Conservation (phyloP, 2,329 filamentous ascomycete genomes). For the Xylariaceae sp. region DNA sequence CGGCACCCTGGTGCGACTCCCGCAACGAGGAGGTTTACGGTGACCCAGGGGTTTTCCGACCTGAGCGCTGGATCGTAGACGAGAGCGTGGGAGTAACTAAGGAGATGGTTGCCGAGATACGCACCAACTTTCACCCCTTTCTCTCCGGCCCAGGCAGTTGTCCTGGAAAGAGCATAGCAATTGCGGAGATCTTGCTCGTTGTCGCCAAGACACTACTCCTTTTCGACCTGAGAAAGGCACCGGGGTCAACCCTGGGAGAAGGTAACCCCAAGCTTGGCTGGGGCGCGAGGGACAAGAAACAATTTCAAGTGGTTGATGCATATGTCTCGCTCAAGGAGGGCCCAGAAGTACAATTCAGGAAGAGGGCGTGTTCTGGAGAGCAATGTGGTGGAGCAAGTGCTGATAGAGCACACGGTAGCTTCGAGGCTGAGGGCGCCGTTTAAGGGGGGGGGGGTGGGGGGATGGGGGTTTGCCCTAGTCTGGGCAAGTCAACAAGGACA, state of each 20-base stretch:
- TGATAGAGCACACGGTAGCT: too few relatives aligned
- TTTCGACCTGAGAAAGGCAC: constrained; percentile 14
- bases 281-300: constrained; percentile 9
- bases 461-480: too few relatives aligned
- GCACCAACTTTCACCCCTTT: constrained; percentile 13
- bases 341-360: constrained; percentile 18
- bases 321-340: constrained; percentile 16
- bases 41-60: constrained; percentile 11
- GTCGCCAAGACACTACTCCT: constrained; percentile 15
- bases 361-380: constrained; percentile 4
- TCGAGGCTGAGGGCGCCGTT: too few relatives aligned
- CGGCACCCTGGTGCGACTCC: constrained; percentile 7
- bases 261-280: constrained; percentile 9
- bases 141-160: constrained; percentile 10
- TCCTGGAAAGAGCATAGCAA: constrained; percentile 15
- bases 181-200: constrained; percentile 16
- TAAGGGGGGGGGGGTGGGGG: too few relatives aligned
- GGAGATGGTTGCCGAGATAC: constrained; percentile 5
- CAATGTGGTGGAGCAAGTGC: too few relatives aligned
- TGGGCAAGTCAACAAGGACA: too few relatives aligned
- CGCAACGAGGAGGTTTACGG: constrained; percentile 9
- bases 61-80: constrained; percentile 20
- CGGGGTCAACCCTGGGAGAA: constrained; percentile 15
- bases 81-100: constrained; percentile 7
- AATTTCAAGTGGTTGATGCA: constrained; percentile 15